phyloP scores from a whole-genome alignment of 306 rosid species.

The Trichosanthes truncata region DNA sequence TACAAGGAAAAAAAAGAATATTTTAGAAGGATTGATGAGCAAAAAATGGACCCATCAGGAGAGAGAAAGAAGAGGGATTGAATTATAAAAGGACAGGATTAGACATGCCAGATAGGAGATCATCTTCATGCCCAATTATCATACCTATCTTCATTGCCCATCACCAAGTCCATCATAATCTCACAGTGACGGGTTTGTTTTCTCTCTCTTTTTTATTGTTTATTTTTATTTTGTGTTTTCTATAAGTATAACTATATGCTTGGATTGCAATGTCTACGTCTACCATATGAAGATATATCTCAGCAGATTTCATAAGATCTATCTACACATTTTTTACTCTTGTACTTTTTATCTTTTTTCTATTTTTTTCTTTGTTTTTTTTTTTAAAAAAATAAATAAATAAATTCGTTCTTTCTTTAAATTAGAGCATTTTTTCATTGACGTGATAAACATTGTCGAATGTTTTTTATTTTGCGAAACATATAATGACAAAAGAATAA shows the following conservation, averaged over 20 bases:
- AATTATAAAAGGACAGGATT: constrained; percentile 10
- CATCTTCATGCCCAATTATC: constrained; percentile 7
- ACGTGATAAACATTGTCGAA: neutral
- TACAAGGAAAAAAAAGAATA: neutral
- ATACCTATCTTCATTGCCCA: constrained; percentile 5
- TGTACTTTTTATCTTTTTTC: neutral
- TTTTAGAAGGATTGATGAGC: neutral
- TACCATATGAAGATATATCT: constrained; percentile 6
- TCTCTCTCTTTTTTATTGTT: neutral
- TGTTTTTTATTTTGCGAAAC: neutral
- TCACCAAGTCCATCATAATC: constrained; percentile 6
- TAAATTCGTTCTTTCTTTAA: too few species aligned
- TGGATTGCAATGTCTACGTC: neutral
- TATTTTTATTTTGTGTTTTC: neutral
- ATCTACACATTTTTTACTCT: neutral
- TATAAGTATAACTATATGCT: neutral
- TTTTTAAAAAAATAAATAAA: too few species aligned
- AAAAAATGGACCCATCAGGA: constrained; percentile 2
- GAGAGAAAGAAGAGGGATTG: neutral
- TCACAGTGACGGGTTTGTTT: neutral
- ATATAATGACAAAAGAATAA: neutral
- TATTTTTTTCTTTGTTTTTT: neutral
- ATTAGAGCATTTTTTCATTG: neutral
- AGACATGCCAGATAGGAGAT: constrained; percentile 14
- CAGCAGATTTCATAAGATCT: neutral